Evolutionary conservation across 2,329 filamentous ascomycete genomes (phyloP), one percentile per base, ranked within the genome.

Genomic region (Neurospora sp.): DNA sequence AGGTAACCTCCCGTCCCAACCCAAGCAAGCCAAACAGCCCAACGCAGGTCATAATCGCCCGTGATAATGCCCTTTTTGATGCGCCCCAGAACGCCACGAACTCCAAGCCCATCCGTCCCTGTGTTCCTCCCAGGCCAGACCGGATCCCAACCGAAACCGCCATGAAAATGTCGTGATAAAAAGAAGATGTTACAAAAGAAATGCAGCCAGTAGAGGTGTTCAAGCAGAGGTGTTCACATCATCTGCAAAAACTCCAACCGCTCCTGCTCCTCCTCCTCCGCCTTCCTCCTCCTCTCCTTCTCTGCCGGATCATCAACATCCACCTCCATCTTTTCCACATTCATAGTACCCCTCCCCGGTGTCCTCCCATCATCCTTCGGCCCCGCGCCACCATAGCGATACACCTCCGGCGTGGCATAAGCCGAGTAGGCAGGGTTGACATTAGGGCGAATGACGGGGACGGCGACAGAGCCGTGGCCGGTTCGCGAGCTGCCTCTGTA

Each of bases 171-270:
- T 62, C 52, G 52, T 62, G 28, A 62, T 36, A 36, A 28, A 62
- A 42, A 42, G 15, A n/a, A 42, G 17, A 42, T 42, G 40, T 42
- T 42, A 8, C 40, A 42, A 42, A 42, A 15, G 40, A 42, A 17
- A 42, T 2, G 15, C 39, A 17, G 13, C 6, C 46, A 28, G 33
- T n/a, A 58, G 39, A 28, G 5, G 2, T n/a, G 15, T 38, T 74
- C 5, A 7, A 33, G 28, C 28, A 33, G 28, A 33, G 28, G n/a
- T n/a, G n/a, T 19, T 75, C 70, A 76, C 70, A 76, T 71, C 73
- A 75, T 75, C 70, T 76, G 74, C 58, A 76, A 72, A 40, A 75
- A 75, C 17, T 76, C 73, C 67, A 73, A 23, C 10, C 73, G 58
- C 28, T 76, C 74, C 67, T 75, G 74, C 66, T 75, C 74, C 67